A percentile compares a stretch with the other conserved stretches of the same genome.
phyloP scores from a whole-genome alignment of 495 filamentous ascomycete genomes.

The Daldinia vernicosa region DNA sequence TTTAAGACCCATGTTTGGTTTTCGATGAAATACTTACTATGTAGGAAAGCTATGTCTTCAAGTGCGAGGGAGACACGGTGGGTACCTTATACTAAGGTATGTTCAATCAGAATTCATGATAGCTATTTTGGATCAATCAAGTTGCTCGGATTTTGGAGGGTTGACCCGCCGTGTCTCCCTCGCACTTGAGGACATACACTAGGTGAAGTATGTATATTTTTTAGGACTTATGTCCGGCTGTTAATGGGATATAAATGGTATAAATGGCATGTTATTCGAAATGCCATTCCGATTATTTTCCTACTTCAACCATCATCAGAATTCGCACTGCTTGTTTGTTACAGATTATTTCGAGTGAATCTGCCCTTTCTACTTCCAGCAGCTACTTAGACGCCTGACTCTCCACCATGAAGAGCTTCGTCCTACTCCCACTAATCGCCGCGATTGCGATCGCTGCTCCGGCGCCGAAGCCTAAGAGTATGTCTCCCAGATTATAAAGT shows the following conservation, averaged over 20 bases:
- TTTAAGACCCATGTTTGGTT: too few relatives aligned
- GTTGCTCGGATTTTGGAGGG: too few relatives aligned
- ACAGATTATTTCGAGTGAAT: not conserved
- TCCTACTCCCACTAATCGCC: not conserved
- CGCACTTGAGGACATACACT: too few relatives aligned
- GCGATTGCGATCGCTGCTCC: not conserved
- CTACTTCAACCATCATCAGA: not conserved
- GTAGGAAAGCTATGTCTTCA: too few relatives aligned
- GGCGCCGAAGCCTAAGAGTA: not conserved
- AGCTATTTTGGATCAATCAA: too few relatives aligned
- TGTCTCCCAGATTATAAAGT: not conserved
- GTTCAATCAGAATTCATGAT: too few relatives aligned
- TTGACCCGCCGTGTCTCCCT: too few relatives aligned
- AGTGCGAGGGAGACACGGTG: too few relatives aligned
- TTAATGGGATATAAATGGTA: not conserved
- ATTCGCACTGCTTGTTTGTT: not conserved
- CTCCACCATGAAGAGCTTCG: not conserved
- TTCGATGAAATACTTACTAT: too few relatives aligned
- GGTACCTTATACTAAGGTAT: too few relatives aligned
- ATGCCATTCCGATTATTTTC: not conserved
- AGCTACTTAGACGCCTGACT: not conserved
- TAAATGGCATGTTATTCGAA: not conserved
- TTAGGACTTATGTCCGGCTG: too few relatives aligned
- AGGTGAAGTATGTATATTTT: too few relatives aligned
- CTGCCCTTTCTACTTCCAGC: not conserved